These are phyloP conservation scores for Microbotryum lychnidis-dioicae DNA, from an alignment of 1,284 basidiomycete genomes.

Conservation along the genomic window DNA sequence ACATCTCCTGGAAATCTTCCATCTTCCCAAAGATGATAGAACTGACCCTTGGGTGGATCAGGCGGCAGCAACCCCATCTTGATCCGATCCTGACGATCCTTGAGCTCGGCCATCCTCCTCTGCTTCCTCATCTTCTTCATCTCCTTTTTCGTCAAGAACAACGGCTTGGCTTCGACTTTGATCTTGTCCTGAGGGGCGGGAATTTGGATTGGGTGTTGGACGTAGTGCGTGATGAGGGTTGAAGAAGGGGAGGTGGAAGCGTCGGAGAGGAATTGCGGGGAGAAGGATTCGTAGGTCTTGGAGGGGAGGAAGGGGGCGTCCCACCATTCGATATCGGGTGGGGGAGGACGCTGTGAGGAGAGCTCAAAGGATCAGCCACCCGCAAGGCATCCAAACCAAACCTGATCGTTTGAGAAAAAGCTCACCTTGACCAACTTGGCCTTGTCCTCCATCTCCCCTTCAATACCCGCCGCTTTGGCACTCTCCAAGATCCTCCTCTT, in stretches of 20 bases:
- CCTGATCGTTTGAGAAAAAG: constrained; percentile 1
- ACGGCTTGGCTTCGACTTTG: constrained; percentile 61
- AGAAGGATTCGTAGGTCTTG: constrained; percentile 67
- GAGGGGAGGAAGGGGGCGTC: constrained; percentile 76
- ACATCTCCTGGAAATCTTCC: too few species aligned
- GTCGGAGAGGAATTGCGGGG: constrained; percentile 51
- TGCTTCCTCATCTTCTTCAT: constrained; percentile 95
- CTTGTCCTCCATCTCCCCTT: constrained; percentile 79
- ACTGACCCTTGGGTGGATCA: constrained; percentile 81
- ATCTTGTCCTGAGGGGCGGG: constrained; percentile 81
- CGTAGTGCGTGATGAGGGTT: constrained; percentile 78
- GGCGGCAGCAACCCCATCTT: constrained; percentile 94
- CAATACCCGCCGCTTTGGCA: constrained; percentile 83
- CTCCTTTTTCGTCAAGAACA: constrained; percentile 86
- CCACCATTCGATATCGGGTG: constrained; percentile 96
- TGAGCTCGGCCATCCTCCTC: constrained; percentile 74
- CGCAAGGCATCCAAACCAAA: background rate
- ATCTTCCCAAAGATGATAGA: background rate
- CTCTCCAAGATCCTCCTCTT: constrained; percentile 88
- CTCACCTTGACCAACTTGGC: constrained; percentile 76
- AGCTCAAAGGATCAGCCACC: constrained; percentile 1
- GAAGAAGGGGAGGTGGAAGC: constrained; percentile 43
- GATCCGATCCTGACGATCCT: constrained; percentile 91
- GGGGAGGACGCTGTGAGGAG: constrained; percentile 58
- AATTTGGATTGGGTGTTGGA: constrained; percentile 96